Percentiles rank a stretch among this genome's conserved stretches.
Conservation (phyloP, 1,139 yeast genomes). For the Geotrichum klebahnii region DNA sequence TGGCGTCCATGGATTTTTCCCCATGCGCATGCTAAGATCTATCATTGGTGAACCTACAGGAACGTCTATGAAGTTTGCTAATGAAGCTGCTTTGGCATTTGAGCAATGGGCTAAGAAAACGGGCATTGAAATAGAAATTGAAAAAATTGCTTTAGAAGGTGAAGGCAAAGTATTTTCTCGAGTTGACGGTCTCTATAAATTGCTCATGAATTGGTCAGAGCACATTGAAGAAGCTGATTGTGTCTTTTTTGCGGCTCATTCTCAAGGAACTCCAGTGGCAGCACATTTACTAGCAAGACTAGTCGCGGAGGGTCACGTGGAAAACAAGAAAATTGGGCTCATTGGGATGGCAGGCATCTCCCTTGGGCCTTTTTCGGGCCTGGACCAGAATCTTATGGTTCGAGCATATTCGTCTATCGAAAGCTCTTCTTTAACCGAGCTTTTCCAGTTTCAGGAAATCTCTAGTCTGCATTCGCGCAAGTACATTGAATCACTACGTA, state of each 20-base stretch:
- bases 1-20: slow-evolving; percentile 95
- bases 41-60: slow-evolving; percentile 91
- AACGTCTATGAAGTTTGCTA: slow-evolving; percentile 79
- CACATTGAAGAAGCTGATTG: slow-evolving; percentile 76
- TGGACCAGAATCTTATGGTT: slow-evolving; percentile 76
- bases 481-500: slow-evolving; percentile 62
- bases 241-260: slow-evolving; percentile 84
- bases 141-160: slow-evolving; percentile 82
- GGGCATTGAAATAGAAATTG: slow-evolving; percentile 58
- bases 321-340: slow-evolving; percentile 52
- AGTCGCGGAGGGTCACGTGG: slow-evolving; percentile 64
- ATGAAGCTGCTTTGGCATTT: slow-evolving; percentile 77
- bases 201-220: slow-evolving; percentile 64
- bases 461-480: slow-evolving; percentile 67
- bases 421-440: slow-evolving; percentile 75
- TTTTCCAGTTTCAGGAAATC: slow-evolving; percentile 81
- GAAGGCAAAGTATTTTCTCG: slow-evolving; percentile 88
- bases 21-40: slow-evolving; percentile 78
- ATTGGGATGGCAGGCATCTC: slow-evolving; percentile 95
- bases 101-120: slow-evolving; percentile 66
- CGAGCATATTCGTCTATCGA: slow-evolving; percentile 89
- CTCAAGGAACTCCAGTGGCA: slow-evolving; percentile 94
- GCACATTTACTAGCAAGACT: slow-evolving; percentile 69
- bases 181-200: slow-evolving; percentile 71
- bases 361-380: slow-evolving; percentile 88